Percentiles rank a stretch among this genome's conserved stretches.
Conservation (phyloP, 805 yeast species). For the Metschnikowia amazonensis region DNA sequence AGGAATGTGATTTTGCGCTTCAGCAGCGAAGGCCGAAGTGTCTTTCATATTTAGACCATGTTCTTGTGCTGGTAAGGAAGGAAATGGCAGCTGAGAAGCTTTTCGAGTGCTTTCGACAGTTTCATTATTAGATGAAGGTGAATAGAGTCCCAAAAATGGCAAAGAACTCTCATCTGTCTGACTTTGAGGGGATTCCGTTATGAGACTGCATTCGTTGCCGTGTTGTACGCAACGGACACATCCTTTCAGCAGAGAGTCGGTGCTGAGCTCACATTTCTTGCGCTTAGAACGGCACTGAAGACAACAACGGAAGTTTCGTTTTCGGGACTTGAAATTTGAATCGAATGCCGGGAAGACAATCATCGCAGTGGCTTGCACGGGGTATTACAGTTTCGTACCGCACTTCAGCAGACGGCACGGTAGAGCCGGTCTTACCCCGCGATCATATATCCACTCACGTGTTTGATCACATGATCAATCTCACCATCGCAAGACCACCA, state of each 20-base stretch:
- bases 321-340: constrained; percentile 36
- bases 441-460: not conserved
- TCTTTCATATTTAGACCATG: not conserved
- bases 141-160: not conserved
- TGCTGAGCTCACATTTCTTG: constrained; percentile 1
- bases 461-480: not conserved
- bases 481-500: not conserved
- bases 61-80: not conserved
- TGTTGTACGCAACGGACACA: constrained; percentile 1
- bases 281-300: constrained; percentile 36
- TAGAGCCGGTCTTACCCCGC: not conserved
- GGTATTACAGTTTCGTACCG: not conserved
- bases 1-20: not conserved
- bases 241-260: not conserved
- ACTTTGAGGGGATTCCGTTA: constrained; percentile 1
- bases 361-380: constrained; percentile 19
- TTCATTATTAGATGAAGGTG: not conserved
- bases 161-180: not conserved
- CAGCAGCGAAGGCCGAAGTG: not conserved
- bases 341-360: constrained; percentile 43
- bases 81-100: not conserved
- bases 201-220: constrained; percentile 18
- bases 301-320: constrained; percentile 41
- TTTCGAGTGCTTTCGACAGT: not conserved
- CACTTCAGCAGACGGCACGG: not conserved